Percentiles rank a stretch among this genome's conserved stretches.
Evolutionary conservation across 176 grass and related monocot species (phyloP).

Genomic region (Pharus latifolius): DNA sequence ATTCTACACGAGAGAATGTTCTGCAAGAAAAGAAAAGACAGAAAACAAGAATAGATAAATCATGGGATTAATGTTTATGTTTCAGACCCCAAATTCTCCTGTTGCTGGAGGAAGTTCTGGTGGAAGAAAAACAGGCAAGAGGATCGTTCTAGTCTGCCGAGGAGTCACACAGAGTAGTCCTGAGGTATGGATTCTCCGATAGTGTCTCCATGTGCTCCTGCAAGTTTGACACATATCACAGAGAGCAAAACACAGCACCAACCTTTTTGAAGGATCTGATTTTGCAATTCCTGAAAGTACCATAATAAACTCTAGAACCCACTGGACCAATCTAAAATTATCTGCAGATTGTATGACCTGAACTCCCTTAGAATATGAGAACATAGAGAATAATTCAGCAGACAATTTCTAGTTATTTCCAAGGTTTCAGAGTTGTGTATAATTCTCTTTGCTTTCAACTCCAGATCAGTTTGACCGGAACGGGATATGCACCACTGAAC

Average conservation of each 20-base stretch:
- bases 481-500: slow-evolving; percentile 76
- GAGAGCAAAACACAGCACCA: too few relatives aligned
- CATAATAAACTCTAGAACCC: too few relatives aligned
- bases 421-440: background rate
- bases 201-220: background rate
- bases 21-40: background rate
- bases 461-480: slow-evolving; percentile 43
- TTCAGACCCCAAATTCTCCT: slow-evolving; percentile 79
- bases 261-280: too few relatives aligned
- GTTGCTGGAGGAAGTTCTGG: slow-evolving; percentile 40
- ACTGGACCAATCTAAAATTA: too few relatives aligned
- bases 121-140: slow-evolving; percentile 63
- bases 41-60: background rate
- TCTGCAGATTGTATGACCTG: too few relatives aligned
- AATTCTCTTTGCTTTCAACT: slow-evolving; percentile 10
- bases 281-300: background rate
- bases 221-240: too few relatives aligned
- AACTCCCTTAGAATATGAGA: too few relatives aligned
- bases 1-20: background rate
- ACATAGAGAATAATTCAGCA: background rate
- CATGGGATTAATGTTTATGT: slow-evolving; percentile 15
- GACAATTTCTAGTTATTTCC: background rate
- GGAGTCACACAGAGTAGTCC: slow-evolving; percentile 57
- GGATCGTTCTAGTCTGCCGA: slow-evolving; percentile 77
- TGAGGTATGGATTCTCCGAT: slow-evolving; percentile 33